Percentiles rank a stretch among this genome's conserved stretches.
phyloP scores from a whole-genome alignment of 2,329 filamentous ascomycete species.

The Pseudocercospora fuligena region DNA sequence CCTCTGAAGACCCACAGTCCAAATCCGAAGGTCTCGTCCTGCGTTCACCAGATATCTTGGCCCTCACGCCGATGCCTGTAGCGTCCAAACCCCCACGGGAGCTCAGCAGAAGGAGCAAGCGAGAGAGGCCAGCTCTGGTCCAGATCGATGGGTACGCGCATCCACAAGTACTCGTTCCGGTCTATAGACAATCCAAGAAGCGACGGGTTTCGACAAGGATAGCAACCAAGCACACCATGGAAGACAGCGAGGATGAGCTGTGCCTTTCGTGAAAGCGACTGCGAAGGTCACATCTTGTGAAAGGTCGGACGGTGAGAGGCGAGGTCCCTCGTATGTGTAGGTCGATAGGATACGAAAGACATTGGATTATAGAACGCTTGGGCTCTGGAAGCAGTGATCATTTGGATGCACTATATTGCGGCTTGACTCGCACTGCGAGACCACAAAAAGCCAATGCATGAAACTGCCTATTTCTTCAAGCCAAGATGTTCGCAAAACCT shows the following conservation, averaged over 20 bases:
- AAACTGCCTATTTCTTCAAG: neutral
- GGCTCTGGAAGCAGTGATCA: neutral
- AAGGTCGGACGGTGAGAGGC: neutral
- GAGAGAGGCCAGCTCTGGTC: neutral
- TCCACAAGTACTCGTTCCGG: slow-evolving; percentile 1
- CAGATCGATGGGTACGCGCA: neutral
- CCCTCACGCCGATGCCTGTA: neutral
- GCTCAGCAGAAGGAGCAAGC: neutral
- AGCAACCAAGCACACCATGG: neutral
- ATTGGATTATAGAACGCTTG: neutral
- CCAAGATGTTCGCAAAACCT: neutral
- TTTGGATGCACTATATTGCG: neutral
- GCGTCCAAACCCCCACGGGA: neutral
- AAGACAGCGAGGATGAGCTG: slow-evolving; percentile 8
- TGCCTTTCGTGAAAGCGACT: neutral
- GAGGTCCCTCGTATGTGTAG: neutral
- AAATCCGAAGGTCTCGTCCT: neutral
- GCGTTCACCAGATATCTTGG: slow-evolving; percentile 4
- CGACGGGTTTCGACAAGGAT: neutral
- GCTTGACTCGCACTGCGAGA: neutral
- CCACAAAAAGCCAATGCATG: neutral
- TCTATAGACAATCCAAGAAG: neutral
- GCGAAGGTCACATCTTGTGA: no score
- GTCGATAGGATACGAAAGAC: neutral
- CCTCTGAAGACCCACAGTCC: no score